A percentile compares a stretch with the other conserved stretches of the same genome.
These are phyloP conservation scores for Penicillium sp. DNA, from an alignment of 2,329 filamentous ascomycete species.

Conservation along the genomic window DNA sequence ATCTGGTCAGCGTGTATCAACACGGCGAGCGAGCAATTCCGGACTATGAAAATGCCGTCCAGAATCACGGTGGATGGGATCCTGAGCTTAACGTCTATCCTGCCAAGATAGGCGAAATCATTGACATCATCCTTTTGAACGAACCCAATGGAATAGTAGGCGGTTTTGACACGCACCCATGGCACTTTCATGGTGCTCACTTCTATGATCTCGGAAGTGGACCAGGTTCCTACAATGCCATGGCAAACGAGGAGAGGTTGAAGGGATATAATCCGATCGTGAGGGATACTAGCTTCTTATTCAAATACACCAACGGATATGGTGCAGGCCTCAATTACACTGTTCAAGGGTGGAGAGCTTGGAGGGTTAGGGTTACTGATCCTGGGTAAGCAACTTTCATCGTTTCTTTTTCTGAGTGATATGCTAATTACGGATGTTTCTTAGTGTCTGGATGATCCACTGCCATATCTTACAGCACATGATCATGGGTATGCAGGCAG, in stretches of 20 bases:
- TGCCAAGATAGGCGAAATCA: conserved; percentile 43
- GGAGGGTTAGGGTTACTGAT: conserved; percentile 53
- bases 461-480: conserved; percentile 50
- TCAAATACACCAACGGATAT: conserved; percentile 49
- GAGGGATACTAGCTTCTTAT: conserved; percentile 53
- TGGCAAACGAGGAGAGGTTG: conserved; percentile 40
- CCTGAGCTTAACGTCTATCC: conserved; percentile 37
- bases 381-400: conserved; percentile 32
- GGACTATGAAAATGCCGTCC: conserved; percentile 32
- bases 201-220: conserved; percentile 46
- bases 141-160: conserved; percentile 23
- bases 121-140: conserved; percentile 45
- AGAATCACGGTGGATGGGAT: conserved; percentile 43
- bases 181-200: conserved; percentile 46
- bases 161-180: conserved; percentile 40
- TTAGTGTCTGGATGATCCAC: conserved; percentile 47
- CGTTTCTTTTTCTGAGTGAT: neutral
- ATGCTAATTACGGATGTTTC: neutral
- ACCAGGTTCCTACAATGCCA: conserved; percentile 43
- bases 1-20: conserved; percentile 46
- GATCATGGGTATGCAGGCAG: conserved; percentile 47
- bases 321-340: conserved; percentile 37
- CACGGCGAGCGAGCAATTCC: conserved; percentile 36
- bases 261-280: conserved; percentile 36
- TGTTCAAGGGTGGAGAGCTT: conserved; percentile 54